Evolutionary conservation across 345 rosid genomes (phyloP).

Genomic region (Erysimum cheiranthoides): DNA sequence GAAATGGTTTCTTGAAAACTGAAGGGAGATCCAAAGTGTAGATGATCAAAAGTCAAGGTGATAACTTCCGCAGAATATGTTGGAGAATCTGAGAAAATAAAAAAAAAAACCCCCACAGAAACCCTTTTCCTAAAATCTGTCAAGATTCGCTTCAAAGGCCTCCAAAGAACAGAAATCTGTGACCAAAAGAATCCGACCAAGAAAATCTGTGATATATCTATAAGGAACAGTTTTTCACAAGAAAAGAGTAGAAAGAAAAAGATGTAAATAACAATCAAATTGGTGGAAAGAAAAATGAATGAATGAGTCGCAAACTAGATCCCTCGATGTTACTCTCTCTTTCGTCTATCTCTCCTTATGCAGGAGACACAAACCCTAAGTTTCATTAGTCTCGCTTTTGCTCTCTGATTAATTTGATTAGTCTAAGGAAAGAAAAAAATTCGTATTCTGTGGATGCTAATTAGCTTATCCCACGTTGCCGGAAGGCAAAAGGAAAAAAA

Average conservation of each 20-base stretch:
- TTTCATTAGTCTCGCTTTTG: constrained; percentile 10
- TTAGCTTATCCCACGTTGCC: not conserved
- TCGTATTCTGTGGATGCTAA: not conserved
- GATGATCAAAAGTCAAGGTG: constrained; percentile 9
- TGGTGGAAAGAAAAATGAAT: constrained; percentile 11
- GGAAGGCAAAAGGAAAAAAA: not conserved
- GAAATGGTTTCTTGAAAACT: constrained; percentile 26
- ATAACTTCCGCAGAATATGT: not conserved
- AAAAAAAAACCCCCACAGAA: not conserved
- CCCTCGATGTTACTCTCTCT: not conserved
- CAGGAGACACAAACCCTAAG: constrained; percentile 25
- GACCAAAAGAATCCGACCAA: constrained; percentile 29
- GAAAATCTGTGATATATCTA: constrained; percentile 4
- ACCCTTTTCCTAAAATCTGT: constrained; percentile 13
- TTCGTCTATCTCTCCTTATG: constrained; percentile 4
- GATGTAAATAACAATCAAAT: not conserved
- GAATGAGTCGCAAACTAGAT: constrained; percentile 3
- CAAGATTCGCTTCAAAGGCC: not conserved
- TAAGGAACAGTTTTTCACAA: not conserved
- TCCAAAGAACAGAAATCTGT: constrained; percentile 6
- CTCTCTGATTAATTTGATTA: not conserved
- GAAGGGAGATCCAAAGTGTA: constrained; percentile 23
- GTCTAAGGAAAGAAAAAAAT: not conserved
- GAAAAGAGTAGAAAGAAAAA: not conserved
- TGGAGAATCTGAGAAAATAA: not conserved